Percentiles rank a stretch among this genome's conserved stretches.
These are phyloP conservation scores for Chenopodium quinoa DNA, from an alignment of 148 eudicot genomes.

Conservation along the genomic window DNA sequence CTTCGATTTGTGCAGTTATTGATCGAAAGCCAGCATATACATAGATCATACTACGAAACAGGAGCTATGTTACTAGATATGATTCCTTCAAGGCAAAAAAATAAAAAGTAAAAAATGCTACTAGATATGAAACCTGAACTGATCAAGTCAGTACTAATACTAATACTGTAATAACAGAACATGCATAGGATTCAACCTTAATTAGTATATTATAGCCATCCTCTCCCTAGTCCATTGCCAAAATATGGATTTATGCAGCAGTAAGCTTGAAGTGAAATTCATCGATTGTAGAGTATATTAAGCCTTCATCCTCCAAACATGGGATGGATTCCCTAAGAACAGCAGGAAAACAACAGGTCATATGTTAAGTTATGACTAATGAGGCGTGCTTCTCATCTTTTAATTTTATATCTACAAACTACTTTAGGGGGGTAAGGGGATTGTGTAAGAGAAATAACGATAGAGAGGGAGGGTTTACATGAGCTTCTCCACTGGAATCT, in stretches of 20 bases:
- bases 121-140: background rate
- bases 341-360: conserved; percentile 11
- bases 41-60: conserved; percentile 13
- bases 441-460: background rate
- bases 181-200: background rate
- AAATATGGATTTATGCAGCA: conserved; percentile 17
- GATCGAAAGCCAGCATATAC: conserved; percentile 17
- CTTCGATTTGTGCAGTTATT: conserved; percentile 1
- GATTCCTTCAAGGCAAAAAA: background rate
- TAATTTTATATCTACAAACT: background rate
- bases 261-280: conserved; percentile 84
- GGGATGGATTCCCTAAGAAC: conserved; percentile 66
- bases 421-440: background rate
- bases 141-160: background rate
- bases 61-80: background rate
- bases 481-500: conserved; percentile 60
- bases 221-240: background rate
- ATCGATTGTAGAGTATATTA: conserved; percentile 82
- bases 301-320: conserved; percentile 82
- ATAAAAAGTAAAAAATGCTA: background rate
- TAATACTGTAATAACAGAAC: background rate
- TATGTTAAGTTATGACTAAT: too few species aligned
- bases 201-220: background rate
- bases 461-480: conserved; percentile 43
- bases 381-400: background rate